Evolutionary conservation across 2,329 filamentous ascomycete genomes (phyloP).

Genomic region (Westerdykella ornata): DNA sequence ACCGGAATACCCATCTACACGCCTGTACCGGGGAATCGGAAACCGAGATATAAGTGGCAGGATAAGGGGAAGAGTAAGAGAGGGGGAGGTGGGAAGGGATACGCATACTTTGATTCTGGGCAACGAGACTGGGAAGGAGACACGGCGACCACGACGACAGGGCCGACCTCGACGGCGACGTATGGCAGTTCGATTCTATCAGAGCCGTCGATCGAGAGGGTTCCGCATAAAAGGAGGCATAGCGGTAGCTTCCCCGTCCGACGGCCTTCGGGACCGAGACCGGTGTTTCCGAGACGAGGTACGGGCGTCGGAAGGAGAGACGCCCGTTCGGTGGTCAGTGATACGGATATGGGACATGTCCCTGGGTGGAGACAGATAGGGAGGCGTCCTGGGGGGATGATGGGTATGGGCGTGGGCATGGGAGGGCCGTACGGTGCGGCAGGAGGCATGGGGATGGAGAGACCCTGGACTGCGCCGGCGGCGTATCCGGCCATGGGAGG

Average conservation of each 20-base stretch:
- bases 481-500: not conserved
- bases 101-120: too few species aligned
- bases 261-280: not conserved
- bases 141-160: too few species aligned
- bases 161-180: too few species aligned
- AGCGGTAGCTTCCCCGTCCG: not conserved
- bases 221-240: not conserved
- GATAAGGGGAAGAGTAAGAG: too few species aligned
- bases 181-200: too few species aligned
- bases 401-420: conserved; percentile 5
- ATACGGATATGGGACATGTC: conserved; percentile 1
- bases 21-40: not conserved
- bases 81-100: too few species aligned
- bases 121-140: too few species aligned
- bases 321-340: not conserved
- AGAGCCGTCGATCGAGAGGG: not conserved
- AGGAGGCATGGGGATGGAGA: not conserved
- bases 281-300: not conserved
- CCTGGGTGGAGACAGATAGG: not conserved
- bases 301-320: not conserved
- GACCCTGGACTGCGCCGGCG: conserved; percentile 1
- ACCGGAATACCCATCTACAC: not conserved
- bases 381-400: not conserved
- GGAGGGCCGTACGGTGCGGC: not conserved
- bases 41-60: not conserved